A percentile compares a stretch with the other conserved stretches of the same genome.
Conservation (phyloP, 495 filamentous ascomycete genomes). For the Penicillium ucsense region DNA sequence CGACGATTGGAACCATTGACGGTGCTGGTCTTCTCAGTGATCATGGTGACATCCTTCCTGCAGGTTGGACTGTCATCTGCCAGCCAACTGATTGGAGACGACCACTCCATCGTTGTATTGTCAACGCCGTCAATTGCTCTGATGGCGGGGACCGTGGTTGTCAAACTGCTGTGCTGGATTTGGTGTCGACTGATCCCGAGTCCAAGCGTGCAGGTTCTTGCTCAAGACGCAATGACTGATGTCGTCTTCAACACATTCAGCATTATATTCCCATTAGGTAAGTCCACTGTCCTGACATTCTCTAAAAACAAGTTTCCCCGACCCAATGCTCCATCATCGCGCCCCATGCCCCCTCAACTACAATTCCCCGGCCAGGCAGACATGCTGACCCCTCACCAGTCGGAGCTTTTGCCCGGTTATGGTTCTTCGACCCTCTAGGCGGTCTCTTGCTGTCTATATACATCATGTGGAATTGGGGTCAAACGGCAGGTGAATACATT, state of each 20-base stretch:
- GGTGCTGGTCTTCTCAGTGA: slow-evolving; percentile 68
- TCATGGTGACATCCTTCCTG: slow-evolving; percentile 82
- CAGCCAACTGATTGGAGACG: slow-evolving; percentile 49
- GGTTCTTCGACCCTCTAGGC: slow-evolving; percentile 82
- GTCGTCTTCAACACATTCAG: slow-evolving; percentile 90
- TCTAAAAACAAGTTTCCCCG: no score
- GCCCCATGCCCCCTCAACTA: no score
- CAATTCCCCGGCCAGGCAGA: neutral
- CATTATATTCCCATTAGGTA: slow-evolving; percentile 48
- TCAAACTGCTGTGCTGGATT: slow-evolving; percentile 78
- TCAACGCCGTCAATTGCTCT: slow-evolving; percentile 65
- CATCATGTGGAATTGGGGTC: slow-evolving; percentile 80
- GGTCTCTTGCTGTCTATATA: slow-evolving; percentile 71
- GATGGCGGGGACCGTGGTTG: slow-evolving; percentile 71
- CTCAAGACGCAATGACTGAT: slow-evolving; percentile 55
- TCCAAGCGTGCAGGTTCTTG: slow-evolving; percentile 78
- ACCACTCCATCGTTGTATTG: slow-evolving; percentile 63
- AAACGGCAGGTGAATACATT: slow-evolving; percentile 69
- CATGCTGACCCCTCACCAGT: slow-evolving; percentile 26
- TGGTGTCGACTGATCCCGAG: slow-evolving; percentile 88
- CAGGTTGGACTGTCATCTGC: slow-evolving; percentile 73
- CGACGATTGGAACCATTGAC: slow-evolving; percentile 70
- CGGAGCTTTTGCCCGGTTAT: slow-evolving; percentile 64
- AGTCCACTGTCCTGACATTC: neutral
- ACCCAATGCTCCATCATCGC: no score